Percentiles rank a stretch among this genome's conserved stretches.
phyloP scores from a whole-genome alignment of 768 basidiomycete species.

The Russula earlei region DNA sequence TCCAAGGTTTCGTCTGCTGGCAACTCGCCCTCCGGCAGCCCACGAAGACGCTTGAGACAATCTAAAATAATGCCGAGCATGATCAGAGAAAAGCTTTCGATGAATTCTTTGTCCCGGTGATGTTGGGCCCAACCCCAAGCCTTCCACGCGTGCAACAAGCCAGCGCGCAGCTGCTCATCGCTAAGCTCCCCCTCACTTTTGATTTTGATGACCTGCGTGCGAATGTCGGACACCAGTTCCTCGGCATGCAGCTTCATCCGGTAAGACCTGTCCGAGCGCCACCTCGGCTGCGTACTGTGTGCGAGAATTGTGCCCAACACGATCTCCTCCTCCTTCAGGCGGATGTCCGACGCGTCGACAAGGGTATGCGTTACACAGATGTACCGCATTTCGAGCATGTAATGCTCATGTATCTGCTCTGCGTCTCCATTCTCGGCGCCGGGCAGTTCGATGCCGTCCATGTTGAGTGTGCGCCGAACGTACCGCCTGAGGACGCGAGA shows the following conservation, averaged over 20 bases:
- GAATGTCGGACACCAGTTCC: conserved; percentile 43
- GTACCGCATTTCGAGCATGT: conserved; percentile 58
- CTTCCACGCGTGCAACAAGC: conserved; percentile 48
- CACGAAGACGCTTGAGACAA: not conserved
- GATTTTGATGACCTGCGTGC: conserved; percentile 26
- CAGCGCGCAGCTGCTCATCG: conserved; percentile 24
- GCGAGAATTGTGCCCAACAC: conserved; percentile 68
- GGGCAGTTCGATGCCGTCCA: too few relatives aligned
- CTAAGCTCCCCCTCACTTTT: not conserved
- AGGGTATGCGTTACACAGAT: conserved; percentile 61
- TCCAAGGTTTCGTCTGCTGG: too few relatives aligned
- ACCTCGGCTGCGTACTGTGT: conserved; percentile 53
- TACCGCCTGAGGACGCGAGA: not conserved
- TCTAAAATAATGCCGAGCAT: conserved; percentile 33
- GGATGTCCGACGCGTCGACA: conserved; percentile 43
- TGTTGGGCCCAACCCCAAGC: conserved; percentile 52
- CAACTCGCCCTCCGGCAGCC: not conserved
- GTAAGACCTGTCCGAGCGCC: conserved; percentile 47
- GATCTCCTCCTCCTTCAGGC: conserved; percentile 63
- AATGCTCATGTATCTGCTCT: conserved; percentile 36
- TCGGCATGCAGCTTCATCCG: conserved; percentile 52
- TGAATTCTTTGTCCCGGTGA: conserved; percentile 25
- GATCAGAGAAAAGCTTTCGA: conserved; percentile 59
- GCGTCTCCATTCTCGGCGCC: not conserved
- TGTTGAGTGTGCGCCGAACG: not conserved